Base-by-base conservation (phyloP, 768 basidiomycete species). In the Boletus pseudopeckii region DNA sequence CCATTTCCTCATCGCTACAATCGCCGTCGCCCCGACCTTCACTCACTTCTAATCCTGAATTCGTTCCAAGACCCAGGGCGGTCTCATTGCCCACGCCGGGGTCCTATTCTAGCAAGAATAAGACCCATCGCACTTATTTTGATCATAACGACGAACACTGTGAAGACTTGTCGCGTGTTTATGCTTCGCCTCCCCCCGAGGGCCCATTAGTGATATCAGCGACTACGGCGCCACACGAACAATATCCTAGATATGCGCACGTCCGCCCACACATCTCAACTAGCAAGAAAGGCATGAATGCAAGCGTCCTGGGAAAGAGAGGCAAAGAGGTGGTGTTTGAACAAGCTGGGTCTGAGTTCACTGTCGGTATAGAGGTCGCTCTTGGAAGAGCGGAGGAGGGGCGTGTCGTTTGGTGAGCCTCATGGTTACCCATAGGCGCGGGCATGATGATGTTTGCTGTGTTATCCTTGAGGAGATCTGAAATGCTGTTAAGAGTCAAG, bases 321-420 rank as follows among this genome's bases (percentile, higher is more conserved):
- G 44, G 58, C 13, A 64, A 58, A 34, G 68, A 62, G 37, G 50
- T 64, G 36, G 50, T 64, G 11, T 70, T 70, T 44, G 59, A 70
- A 48, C 67, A 62, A 37, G 59, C 34, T 4, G 68, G 64, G 7
- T 60, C 64, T 30, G 66, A 63, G 43, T 71, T 60, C 26, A 61
- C 60, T 1, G 57, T 67, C 28, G 71, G 69, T 15, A 53, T 72
- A 28, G 70, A 70, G 40, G 64, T 70, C 11, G 64, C 68, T 22
- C 56, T 70, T 18, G 68, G 69, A 53, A 59, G 66, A 45, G 71
- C 68, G 24, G 69, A 70, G 36, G 70, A 72, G 41, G 68, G 71
- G 6, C 59, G 66, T 2, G 61, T 68, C 1, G 54, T 70, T 20
- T 69, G 70, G 68, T 70, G 51, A 67, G n/a, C 47, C 44, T 34